Evolutionary conservation across 2,329 filamentous ascomycete species (phyloP), one percentile per base, ranked within the genome.

Genomic region (Epichloe aotearoae): DNA sequence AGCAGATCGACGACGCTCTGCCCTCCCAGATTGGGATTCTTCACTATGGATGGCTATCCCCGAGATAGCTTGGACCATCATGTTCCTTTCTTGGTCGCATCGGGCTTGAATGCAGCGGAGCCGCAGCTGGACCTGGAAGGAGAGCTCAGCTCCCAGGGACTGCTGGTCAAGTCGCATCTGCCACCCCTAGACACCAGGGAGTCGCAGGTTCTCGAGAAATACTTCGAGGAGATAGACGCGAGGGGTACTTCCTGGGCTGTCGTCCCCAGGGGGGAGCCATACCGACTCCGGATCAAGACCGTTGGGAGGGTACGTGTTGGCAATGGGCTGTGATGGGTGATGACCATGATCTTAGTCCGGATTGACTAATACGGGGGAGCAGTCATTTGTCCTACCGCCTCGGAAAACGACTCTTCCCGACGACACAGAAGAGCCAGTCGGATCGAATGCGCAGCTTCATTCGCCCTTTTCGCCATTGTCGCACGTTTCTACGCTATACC

Each of bases 401-500:
- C 75, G 80, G 55, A 75, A 74, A 58, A 77, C 77, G 37, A 70
- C 68, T 53, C 68, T 78, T 45, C 76, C 74, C 17, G 71, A 74
- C 45, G 69, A 74, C 45, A 69, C 75, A 50, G 68, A 75, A 59
- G 73, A 77, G 47, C 61, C 67, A 3, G 68, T 74, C 49, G 65
- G 69, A 38, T 64, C 72, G 23, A 67, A 73, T 17, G 69, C 75
- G 53, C 71, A 82, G n/a, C 71, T 95, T 4, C 91, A 97, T 66
- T 97, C 93, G 12, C 88, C 90, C 1, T 82, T 95, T 57, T 97
- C 93, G 2, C 93, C 91, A 1, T 74, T 97, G 33, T 93, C 86
- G 39, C 89, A 90, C 3, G 77, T 77, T 7, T 95, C 91, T 7
- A 74, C 81, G 2, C 76, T 94, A 3, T 97, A 93, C 62, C 90